Conservation (phyloP, 2,329 filamentous ascomycete species). For the Aaosphaeria pasadenensis region DNA sequence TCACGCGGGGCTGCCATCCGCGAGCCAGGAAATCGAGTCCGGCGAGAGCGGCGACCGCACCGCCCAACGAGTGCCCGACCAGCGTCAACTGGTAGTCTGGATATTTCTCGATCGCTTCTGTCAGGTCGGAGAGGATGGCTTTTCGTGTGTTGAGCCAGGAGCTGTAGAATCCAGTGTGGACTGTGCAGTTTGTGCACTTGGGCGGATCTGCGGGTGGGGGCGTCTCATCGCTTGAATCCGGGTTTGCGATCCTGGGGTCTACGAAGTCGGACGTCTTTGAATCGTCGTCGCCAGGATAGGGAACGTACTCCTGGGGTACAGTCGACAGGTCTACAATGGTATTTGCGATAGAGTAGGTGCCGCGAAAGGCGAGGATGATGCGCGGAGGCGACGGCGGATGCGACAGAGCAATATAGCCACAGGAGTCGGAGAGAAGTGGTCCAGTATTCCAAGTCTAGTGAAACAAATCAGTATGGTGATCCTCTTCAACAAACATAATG, state of each 20-base stretch:
- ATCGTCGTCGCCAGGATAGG: constrained; percentile 64
- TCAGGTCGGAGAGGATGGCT: constrained; percentile 66
- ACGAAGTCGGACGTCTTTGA: constrained; percentile 25
- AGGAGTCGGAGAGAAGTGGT: constrained; percentile 80
- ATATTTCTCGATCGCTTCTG: constrained; percentile 57
- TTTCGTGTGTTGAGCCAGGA: constrained; percentile 77
- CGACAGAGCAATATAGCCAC: constrained; percentile 90
- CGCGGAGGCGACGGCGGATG: constrained; percentile 58
- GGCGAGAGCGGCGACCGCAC: constrained; percentile 85
- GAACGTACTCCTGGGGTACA: constrained; percentile 83
- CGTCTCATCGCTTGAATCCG: constrained; percentile 10
- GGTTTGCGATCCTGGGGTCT: constrained; percentile 11
- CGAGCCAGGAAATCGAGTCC: constrained; percentile 74
- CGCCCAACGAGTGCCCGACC: constrained; percentile 88
- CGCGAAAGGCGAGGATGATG: constrained; percentile 86
- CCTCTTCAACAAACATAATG: background rate
- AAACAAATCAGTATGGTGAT: background rate
- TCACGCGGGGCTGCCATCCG: constrained; percentile 75
- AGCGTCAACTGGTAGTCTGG: constrained; percentile 73
- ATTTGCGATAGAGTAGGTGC: constrained; percentile 91
- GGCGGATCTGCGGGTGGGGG: constrained; percentile 38
- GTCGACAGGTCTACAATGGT: constrained; percentile 88
- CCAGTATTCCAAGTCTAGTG: constrained; percentile 83
- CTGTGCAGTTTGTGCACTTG: constrained; percentile 81
- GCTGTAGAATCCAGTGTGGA: constrained; percentile 84